These are phyloP conservation scores for Boletus reticuloceps DNA, from an alignment of 768 basidiomycete genomes.

Conservation along the genomic window DNA sequence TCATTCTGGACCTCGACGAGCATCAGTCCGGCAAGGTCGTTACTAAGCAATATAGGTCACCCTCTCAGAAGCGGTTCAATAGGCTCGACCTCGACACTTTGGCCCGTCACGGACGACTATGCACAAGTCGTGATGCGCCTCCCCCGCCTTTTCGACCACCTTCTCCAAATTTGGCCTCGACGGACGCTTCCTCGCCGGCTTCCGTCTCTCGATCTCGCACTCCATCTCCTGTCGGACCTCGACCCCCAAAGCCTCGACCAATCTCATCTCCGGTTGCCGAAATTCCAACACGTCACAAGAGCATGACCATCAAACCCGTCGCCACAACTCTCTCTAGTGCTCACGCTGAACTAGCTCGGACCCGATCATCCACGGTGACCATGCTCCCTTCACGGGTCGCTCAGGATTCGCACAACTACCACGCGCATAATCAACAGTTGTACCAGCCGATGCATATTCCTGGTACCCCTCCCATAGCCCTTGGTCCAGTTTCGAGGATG, in stretches of 20 bases:
- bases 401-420: conserved; percentile 32
- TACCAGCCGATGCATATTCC: conserved; percentile 31
- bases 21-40: conserved; percentile 29
- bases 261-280: conserved; percentile 29
- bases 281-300: conserved; percentile 30
- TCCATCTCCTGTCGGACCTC: conserved; percentile 51
- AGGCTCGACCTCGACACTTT: conserved; percentile 12
- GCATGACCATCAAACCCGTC: conserved; percentile 27
- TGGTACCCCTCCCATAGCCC: conserved; percentile 14
- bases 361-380: conserved; percentile 31
- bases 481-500: conserved; percentile 1
- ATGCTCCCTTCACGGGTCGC: conserved; percentile 21
- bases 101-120: conserved; percentile 14
- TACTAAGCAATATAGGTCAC: conserved; percentile 42
- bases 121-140: conserved; percentile 27
- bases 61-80: conserved; percentile 32
- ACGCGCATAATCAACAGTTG: conserved; percentile 31
- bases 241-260: conserved; percentile 34
- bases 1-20: conserved; percentile 36
- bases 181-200: conserved; percentile 13
- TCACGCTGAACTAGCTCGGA: conserved; percentile 22
- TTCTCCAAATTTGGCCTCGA: conserved; percentile 19
- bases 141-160: conserved; percentile 29
- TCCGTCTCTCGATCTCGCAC: conserved; percentile 40
- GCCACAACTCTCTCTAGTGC: conserved; percentile 13